Evolutionary conservation across 352 stramenopile species (phyloP).

Genomic region (Globisporangium nagaii): DNA sequence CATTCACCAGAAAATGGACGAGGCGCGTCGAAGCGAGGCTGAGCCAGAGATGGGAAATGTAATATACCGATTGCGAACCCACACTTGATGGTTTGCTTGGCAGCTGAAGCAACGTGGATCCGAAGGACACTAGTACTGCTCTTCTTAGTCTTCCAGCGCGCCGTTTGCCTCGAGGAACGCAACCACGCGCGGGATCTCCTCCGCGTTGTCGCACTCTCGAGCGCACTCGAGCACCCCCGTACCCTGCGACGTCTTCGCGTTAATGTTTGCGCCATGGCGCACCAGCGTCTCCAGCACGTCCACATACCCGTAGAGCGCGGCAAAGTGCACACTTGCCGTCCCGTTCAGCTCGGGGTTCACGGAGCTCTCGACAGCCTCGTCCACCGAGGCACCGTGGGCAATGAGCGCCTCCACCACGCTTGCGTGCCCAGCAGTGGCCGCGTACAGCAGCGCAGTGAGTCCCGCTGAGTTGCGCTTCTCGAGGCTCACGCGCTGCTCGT

Average conservation of each 20-base stretch:
- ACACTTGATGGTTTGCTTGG: no score
- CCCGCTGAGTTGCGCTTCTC: neutral
- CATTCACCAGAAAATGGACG: no score
- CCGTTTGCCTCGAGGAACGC: slow-evolving; percentile 5
- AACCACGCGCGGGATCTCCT: neutral
- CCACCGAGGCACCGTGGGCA: neutral
- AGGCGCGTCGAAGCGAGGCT: no score
- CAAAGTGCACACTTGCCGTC: slow-evolving; percentile 6
- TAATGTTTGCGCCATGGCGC: neutral
- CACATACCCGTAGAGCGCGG: slow-evolving; percentile 1
- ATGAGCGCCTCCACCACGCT: slow-evolving; percentile 1
- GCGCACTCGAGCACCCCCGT: slow-evolving; percentile 5
- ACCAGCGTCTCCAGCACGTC: slow-evolving; percentile 5
- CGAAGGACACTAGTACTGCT: no score
- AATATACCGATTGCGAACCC: no score
- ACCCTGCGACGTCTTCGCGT: slow-evolving; percentile 1
- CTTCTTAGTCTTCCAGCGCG: neutral
- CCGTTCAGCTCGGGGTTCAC: slow-evolving; percentile 2
- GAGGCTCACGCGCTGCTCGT: neutral
- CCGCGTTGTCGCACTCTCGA: neutral
- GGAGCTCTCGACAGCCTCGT: neutral
- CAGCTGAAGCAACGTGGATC: no score
- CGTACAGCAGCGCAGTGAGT: slow-evolving; percentile 3
- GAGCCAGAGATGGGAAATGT: no score
- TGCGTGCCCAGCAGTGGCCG: neutral